Evolutionary conservation across 306 rosid genomes (phyloP).

Genomic region (Dalbergia cultrata): DNA sequence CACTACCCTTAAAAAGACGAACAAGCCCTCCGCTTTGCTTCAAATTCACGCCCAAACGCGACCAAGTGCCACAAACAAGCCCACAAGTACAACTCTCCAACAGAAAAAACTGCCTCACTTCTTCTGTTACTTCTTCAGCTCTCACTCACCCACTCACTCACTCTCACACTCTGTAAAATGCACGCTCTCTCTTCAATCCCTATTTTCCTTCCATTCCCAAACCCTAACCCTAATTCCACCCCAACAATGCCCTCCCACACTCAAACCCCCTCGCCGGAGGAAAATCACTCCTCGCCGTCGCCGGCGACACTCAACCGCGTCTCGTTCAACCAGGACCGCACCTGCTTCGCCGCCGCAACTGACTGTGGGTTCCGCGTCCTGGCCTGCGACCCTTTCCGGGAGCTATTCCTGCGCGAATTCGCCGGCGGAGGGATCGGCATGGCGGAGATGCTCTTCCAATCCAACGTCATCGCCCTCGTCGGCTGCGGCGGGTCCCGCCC

Average conservation of each 20-base stretch:
- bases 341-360: conserved; percentile 86
- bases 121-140: no score
- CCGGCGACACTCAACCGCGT: conserved; percentile 63
- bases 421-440: conserved; percentile 76
- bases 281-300: conserved; percentile 2
- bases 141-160: no score
- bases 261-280: conserved; percentile 37
- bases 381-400: conserved; percentile 86
- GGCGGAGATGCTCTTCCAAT: conserved; percentile 82
- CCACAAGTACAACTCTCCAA: no score
- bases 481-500: conserved; percentile 80
- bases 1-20: no score
- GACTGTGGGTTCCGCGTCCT: conserved; percentile 83
- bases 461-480: conserved; percentile 76
- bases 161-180: no score
- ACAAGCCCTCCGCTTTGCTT: no score
- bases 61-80: no score
- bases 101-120: no score
- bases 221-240: conserved; percentile 42
- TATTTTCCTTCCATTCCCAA: conserved; percentile 4
- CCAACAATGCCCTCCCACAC: conserved; percentile 38
- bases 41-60: no score
- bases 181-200: no score
- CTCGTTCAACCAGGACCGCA: conserved; percentile 81
- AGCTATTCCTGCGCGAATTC: conserved; percentile 79